Evolutionary conservation across 2,329 filamentous ascomycete species (phyloP).

Genomic region (Bisporella sp.): DNA sequence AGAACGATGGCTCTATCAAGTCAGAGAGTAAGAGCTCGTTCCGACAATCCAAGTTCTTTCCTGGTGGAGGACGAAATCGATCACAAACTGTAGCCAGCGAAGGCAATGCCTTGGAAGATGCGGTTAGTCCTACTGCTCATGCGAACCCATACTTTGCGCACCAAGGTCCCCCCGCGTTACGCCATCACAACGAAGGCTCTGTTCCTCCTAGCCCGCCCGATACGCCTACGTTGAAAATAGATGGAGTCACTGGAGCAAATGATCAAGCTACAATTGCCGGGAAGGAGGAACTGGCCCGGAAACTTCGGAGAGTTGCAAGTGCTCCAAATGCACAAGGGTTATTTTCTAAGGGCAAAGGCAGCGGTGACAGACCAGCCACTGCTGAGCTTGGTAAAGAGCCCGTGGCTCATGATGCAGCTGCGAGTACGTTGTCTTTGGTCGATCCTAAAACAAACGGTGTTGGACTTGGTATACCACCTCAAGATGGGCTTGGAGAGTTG

Average conservation of each 20-base stretch:
- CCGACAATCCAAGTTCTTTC: slow-evolving; percentile 83
- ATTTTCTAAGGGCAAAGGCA: slow-evolving; percentile 57
- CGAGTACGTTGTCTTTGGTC: slow-evolving; percentile 38
- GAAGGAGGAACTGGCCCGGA: slow-evolving; percentile 90
- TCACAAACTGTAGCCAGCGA: slow-evolving; percentile 90
- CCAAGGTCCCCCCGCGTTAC: slow-evolving; percentile 85
- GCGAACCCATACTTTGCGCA: slow-evolving; percentile 97
- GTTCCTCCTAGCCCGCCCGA: slow-evolving; percentile 90
- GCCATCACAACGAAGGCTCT: slow-evolving; percentile 91
- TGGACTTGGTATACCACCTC: slow-evolving; percentile 33
- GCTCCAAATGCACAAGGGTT: slow-evolving; percentile 95
- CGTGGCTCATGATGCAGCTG: slow-evolving; percentile 50
- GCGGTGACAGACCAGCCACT: slow-evolving; percentile 65
- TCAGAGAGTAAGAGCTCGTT: slow-evolving; percentile 44
- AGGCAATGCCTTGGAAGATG: slow-evolving; percentile 82
- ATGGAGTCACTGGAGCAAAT: slow-evolving; percentile 57
- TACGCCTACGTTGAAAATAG: slow-evolving; percentile 71
- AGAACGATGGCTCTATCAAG: slow-evolving; percentile 29
- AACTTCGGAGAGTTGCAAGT: slow-evolving; percentile 88
- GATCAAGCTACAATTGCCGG: slow-evolving; percentile 64
- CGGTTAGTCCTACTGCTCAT: slow-evolving; percentile 83
- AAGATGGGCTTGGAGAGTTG: slow-evolving; percentile 52
- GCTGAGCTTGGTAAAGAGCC: slow-evolving; percentile 83
- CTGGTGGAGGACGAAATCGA: slow-evolving; percentile 77
- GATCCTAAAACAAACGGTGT: slow-evolving; percentile 35